Evolutionary conservation across 208 protist species (phyloP), one percentile per base, ranked within the genome.

Genomic region (Acanthamoeba rhysodes): DNA sequence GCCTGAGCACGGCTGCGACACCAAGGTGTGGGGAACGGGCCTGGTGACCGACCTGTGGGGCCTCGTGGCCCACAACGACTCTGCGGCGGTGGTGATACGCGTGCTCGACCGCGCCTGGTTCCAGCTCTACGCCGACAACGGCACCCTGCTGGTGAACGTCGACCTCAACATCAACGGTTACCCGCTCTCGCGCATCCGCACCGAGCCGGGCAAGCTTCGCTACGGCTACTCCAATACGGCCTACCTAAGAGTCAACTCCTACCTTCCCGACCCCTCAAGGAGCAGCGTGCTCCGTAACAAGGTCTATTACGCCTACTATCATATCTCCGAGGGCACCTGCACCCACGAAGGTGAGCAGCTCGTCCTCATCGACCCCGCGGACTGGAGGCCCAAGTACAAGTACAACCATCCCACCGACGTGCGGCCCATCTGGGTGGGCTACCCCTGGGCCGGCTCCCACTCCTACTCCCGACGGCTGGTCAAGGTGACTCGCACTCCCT

Each of bases 221-320:
- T 80, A 80, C 34, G 72, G 72, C 34, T 48, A 80, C n/a, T 1
- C 72, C 37, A 34, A n/a, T 1, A n/a, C 50, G 9, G 72, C 72
- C 72, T 45, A 80, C 72, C 72, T 80, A 48, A 10, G 32, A 10
- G 16, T 9, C 10, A 50, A 50, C 45, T 4, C 10, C 9, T 50
- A 50, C 45, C 45, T 50, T 10, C 45, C 45, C 45, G 41, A 45
- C 41, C 41, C 41, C 41, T 45, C 41, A 7, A 5, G 1, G 3
- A 29, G 72, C 37, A 29, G 72, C 1, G 66, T 12, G 16, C 41
- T 80, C 72, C 72, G n/a, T 20, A 7, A 80, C 72, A 37, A 37
- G 72, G 72, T 80, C 4, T 80, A 80, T 37, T 80, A 27, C 41
- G 72, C 72, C 29, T 80, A 48, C 72, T 80, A 53, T 37, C 72